A percentile compares a stretch with the other conserved stretches of the same genome.
These are phyloP conservation scores for Allantophomopsis cytisporea DNA, from an alignment of 2,329 filamentous ascomycete genomes.

Conservation along the genomic window DNA sequence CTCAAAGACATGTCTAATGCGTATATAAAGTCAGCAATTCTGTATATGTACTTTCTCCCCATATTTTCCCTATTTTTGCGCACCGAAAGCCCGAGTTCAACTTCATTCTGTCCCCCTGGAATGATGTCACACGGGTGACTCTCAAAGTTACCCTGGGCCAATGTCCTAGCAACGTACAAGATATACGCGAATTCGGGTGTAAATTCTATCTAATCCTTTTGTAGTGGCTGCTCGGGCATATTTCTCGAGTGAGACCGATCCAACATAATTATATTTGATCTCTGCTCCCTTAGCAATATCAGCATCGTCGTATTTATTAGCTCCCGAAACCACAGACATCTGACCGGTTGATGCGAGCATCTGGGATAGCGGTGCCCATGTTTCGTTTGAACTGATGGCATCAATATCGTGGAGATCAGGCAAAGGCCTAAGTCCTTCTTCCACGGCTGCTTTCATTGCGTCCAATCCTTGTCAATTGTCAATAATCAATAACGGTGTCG, in stretches of 20 bases:
- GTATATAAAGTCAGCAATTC: slow-evolving; percentile 20
- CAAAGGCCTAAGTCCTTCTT: neutral
- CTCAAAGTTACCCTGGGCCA: slow-evolving; percentile 31
- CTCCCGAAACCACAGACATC: slow-evolving; percentile 38
- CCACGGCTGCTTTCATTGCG: slow-evolving; percentile 1
- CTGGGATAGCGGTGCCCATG: slow-evolving; percentile 35
- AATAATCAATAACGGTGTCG: slow-evolving; percentile 36
- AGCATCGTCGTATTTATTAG: slow-evolving; percentile 34
- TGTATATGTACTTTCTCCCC: slow-evolving; percentile 32
- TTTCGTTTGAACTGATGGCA: neutral
- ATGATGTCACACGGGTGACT: slow-evolving; percentile 33
- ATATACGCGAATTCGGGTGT: slow-evolving; percentile 22
- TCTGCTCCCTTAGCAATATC: slow-evolving; percentile 4
- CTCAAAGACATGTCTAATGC: too few relatives aligned
- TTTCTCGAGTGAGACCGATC: neutral
- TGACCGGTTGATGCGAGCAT: slow-evolving; percentile 41
- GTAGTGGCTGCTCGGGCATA: neutral
- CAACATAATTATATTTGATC: neutral
- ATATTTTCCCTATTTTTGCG: slow-evolving; percentile 29
- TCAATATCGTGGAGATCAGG: neutral
- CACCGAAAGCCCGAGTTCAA: slow-evolving; percentile 23
- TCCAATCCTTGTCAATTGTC: slow-evolving; percentile 26
- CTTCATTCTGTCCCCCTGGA: slow-evolving; percentile 26
- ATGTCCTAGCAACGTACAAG: slow-evolving; percentile 23
- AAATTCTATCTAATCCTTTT: slow-evolving; percentile 13